Percentiles rank a stretch among this genome's conserved stretches.
Evolutionary conservation across 371 early-diverging fungal genomes (phyloP).

Genomic region (Massospora cicadina): DNA sequence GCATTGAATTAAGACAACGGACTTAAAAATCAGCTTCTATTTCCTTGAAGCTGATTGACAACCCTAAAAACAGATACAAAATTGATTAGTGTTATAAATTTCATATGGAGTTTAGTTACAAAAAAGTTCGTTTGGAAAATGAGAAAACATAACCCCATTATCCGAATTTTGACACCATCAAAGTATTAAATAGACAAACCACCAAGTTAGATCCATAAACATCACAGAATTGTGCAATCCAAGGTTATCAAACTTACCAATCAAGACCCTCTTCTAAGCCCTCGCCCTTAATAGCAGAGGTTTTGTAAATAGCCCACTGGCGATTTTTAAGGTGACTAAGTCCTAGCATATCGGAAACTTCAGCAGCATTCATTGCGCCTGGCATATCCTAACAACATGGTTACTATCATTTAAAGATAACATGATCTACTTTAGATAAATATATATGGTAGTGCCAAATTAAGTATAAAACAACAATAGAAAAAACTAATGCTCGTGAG

Average conservation of each 20-base stretch:
- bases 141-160: neutral
- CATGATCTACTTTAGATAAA: no score
- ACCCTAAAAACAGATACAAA: constrained; percentile 6
- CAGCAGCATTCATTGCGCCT: constrained; percentile 83
- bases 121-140: neutral
- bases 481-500: no score
- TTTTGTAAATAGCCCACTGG: constrained; percentile 81
- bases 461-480: no score
- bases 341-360: constrained; percentile 82
- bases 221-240: no score
- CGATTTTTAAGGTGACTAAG: constrained; percentile 71
- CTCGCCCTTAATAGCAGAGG: constrained; percentile 66
- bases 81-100: neutral
- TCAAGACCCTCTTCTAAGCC: constrained; percentile 65
- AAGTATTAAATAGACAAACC: neutral
- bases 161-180: neutral
- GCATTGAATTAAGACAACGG: no score
- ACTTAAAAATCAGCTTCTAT: neutral
- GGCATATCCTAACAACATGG: constrained; percentile 50
- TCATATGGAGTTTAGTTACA: neutral
- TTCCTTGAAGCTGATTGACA: constrained; percentile 9
- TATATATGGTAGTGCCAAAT: no score
- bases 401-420: neutral
- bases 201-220: no score
- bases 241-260: constrained; percentile 29